phyloP scores from a whole-genome alignment of 192 early-diverging fungal genomes.

The Gonapodya sp. region DNA sequence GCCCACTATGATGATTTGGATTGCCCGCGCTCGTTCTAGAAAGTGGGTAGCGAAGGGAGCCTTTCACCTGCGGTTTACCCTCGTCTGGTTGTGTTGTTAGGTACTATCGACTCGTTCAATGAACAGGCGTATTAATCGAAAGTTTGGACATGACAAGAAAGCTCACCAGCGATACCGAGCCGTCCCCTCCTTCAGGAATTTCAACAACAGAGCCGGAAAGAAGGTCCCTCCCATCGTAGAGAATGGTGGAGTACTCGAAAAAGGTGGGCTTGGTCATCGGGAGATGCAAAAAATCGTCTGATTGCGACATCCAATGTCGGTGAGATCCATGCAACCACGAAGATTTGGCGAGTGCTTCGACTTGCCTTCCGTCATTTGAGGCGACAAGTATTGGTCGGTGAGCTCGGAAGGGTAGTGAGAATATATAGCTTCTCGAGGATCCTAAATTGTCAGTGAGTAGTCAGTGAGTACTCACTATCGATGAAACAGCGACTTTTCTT shows the following conservation, averaged over 20 bases:
- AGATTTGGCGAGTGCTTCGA: background rate
- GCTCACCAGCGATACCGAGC: background rate
- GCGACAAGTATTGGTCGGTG: constrained; percentile 36
- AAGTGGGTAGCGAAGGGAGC: background rate
- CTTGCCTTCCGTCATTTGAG: constrained; percentile 25
- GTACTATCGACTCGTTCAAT: background rate
- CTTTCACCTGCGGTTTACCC: background rate
- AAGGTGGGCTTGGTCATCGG: background rate
- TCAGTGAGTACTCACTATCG: constrained; percentile 22
- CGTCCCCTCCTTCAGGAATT: background rate
- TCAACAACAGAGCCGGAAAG: background rate
- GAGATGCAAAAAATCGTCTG: background rate
- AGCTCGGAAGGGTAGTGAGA: constrained; percentile 42
- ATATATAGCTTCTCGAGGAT: constrained; percentile 26
- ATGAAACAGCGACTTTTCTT: constrained; percentile 24
- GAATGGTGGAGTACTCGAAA: background rate
- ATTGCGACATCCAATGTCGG: background rate
- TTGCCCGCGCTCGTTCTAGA: background rate
- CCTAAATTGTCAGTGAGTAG: background rate
- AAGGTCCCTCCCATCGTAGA: background rate
- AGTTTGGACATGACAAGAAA: background rate
- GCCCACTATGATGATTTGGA: background rate
- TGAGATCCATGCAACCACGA: background rate
- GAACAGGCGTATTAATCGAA: no score
- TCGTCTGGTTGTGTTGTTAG: background rate